A percentile compares a stretch with the other conserved stretches of the same genome.
These are phyloP conservation scores for Friedmanniomyces endolithicus DNA, from an alignment of 495 filamentous ascomycete species.

Conservation along the genomic window DNA sequence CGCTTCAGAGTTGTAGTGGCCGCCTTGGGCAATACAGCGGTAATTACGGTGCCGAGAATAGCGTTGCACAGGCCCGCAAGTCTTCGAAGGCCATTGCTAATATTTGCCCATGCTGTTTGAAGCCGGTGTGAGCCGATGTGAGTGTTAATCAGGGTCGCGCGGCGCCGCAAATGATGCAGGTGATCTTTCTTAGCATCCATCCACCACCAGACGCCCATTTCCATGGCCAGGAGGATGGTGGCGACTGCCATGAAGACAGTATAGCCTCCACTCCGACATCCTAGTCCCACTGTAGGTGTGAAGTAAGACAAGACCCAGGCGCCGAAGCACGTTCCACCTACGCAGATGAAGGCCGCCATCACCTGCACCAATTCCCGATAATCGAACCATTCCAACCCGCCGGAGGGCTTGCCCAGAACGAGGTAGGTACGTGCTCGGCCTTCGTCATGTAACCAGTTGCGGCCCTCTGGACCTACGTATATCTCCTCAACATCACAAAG, in stretches of 20 bases:
- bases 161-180: conserved; percentile 7
- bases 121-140: neutral
- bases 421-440: conserved; percentile 27
- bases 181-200: conserved; percentile 4
- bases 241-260: conserved; percentile 32
- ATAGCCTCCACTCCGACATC: conserved; percentile 40
- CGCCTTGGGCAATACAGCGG: neutral
- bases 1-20: neutral
- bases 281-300: conserved; percentile 39
- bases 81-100: neutral
- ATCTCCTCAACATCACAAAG: conserved; percentile 32
- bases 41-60: neutral
- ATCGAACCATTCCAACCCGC: conserved; percentile 34
- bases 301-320: conserved; percentile 35
- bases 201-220: conserved; percentile 34
- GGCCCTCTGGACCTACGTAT: conserved; percentile 30
- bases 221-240: conserved; percentile 25
- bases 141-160: conserved; percentile 8
- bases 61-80: neutral
- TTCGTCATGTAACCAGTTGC: conserved; percentile 31
- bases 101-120: neutral
- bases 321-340: conserved; percentile 27
- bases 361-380: conserved; percentile 35
- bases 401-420: conserved; percentile 24
- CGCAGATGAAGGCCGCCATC: conserved; percentile 25